Evolutionary conservation across 2,329 filamentous ascomycete species (phyloP), one percentile per base, ranked within the genome.

Genomic region (Trichoderma sp.): DNA sequence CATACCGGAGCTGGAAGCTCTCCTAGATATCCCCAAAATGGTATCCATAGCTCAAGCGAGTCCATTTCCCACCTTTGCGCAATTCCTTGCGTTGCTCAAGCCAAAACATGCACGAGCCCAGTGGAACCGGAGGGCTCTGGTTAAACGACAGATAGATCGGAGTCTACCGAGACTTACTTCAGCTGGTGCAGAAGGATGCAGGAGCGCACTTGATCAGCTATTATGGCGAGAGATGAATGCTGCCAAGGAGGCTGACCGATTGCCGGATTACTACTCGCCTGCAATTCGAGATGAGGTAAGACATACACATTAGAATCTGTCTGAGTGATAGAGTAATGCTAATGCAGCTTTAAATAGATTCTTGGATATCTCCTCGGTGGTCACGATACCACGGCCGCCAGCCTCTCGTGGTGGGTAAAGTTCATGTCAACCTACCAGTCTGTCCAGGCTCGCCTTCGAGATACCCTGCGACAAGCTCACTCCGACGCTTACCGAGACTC

Each of bases 281-380:
- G 77, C 76, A 14, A 83, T 85, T n/a, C 77, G 80, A 31, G 84
- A 85, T 72, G 84, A 85, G 77, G 82, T 82, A 69, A 38, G 79
- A 62, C 6, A 11, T 6, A 4, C 45, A 3, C 1, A 4, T 4
- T 8, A n/a, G 2, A 5, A 18, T 33, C 27, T 21, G 1, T n/a
- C 11, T 6, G 7, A 3, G 8, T 14, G 7, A 38, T 6, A 31
- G 0, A n/a, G 6, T 63, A 75, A 75, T 29, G 75, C 69, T 75
- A 21, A 53, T 33, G 1, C 7, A 7, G 35, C 0, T 3, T 6
- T 14, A 80, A 79, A 38, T 81, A 29, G 69, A 63, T 72, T 16
- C 76, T 82, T 14, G 82, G 82, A 6, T 82, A 80, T 56, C 76
- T 83, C 18, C 74, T 83, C 6, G 82, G 76, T 1, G 82, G 82